A percentile compares a stretch with the other conserved stretches of the same genome.
These are phyloP conservation scores for Kodamaea fukazawae DNA, from an alignment of 805 yeast species.

Conservation along the genomic window DNA sequence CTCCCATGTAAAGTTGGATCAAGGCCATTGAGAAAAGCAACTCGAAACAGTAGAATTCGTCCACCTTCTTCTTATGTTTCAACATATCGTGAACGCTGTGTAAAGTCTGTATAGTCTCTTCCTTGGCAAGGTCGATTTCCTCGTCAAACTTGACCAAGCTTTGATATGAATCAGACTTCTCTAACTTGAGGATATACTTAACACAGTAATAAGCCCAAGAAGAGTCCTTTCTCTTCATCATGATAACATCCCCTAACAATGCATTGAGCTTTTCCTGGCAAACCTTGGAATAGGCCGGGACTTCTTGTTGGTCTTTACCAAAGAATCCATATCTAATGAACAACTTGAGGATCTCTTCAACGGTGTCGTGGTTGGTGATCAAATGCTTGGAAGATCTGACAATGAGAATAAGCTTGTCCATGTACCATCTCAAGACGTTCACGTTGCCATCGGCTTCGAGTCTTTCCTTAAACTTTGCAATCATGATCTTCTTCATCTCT, in stretches of 20 bases:
- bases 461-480: conserved; percentile 25
- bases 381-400: conserved; percentile 44
- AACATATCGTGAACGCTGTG: conserved; percentile 22
- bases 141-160: conserved; percentile 52
- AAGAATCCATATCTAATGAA: conserved; percentile 45
- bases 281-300: conserved; percentile 15
- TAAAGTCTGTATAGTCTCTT: conserved; percentile 49
- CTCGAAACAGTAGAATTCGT: conserved; percentile 65
- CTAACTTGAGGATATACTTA: conserved; percentile 30
- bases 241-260: conserved; percentile 56
- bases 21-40: conserved; percentile 72
- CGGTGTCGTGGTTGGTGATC: conserved; percentile 19
- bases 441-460: conserved; percentile 26
- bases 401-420: conserved; percentile 58
- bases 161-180: conserved; percentile 18
- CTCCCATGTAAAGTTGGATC: conserved; percentile 75
- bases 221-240: conserved; percentile 41
- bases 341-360: conserved; percentile 37
- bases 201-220: conserved; percentile 65
- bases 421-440: conserved; percentile 50
- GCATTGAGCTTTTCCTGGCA: conserved; percentile 68
- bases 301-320: conserved; percentile 12
- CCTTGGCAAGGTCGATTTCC: conserved; percentile 48
- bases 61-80: conserved; percentile 28
- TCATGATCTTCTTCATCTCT: conserved; percentile 22